phyloP scores from a whole-genome alignment of 768 basidiomycete species.

The Lenzites betulinus region DNA sequence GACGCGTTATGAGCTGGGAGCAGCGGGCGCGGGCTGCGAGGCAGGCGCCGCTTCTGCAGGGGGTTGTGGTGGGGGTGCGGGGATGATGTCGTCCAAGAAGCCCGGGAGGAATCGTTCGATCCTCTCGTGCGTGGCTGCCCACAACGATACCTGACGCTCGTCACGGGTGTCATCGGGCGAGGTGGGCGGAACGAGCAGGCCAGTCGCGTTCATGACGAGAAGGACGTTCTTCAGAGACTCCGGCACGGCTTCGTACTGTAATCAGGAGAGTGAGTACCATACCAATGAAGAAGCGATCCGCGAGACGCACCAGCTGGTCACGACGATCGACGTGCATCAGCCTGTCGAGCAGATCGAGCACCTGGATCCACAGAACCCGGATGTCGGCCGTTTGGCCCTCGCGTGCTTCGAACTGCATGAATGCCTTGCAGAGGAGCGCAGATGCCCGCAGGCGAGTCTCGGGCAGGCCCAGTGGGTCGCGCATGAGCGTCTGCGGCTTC shows the following conservation, averaged over 20 bases:
- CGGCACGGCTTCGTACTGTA: constrained; percentile 89
- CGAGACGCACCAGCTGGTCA: constrained; percentile 77
- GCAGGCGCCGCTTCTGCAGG: neutral
- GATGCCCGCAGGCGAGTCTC: constrained; percentile 89
- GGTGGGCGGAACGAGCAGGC: constrained; percentile 73
- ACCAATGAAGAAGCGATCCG: too few relatives aligned
- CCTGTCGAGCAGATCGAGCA: constrained; percentile 85
- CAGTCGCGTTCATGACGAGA: constrained; percentile 91
- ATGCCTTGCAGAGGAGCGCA: constrained; percentile 91
- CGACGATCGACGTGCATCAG: constrained; percentile 84
- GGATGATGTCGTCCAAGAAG: constrained; percentile 75
- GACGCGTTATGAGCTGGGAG: neutral
- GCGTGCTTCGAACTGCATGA: constrained; percentile 89
- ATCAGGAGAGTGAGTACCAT: neutral
- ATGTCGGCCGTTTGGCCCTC: constrained; percentile 67
- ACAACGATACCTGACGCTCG: constrained; percentile 69
- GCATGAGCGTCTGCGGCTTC: constrained; percentile 74
- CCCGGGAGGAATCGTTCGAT: constrained; percentile 92
- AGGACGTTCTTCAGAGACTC: constrained; percentile 97
- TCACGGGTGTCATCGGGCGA: constrained; percentile 48
- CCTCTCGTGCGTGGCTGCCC: constrained; percentile 83
- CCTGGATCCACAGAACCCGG: constrained; percentile 80
- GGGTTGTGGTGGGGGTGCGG: constrained; percentile 36
- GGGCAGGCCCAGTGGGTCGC: constrained; percentile 85
- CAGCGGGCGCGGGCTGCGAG: neutral